A percentile compares a stretch with the other conserved stretches of the same genome.
Evolutionary conservation across 2,329 filamentous ascomycete genomes (phyloP).

Genomic region (Cercospora canescens): DNA sequence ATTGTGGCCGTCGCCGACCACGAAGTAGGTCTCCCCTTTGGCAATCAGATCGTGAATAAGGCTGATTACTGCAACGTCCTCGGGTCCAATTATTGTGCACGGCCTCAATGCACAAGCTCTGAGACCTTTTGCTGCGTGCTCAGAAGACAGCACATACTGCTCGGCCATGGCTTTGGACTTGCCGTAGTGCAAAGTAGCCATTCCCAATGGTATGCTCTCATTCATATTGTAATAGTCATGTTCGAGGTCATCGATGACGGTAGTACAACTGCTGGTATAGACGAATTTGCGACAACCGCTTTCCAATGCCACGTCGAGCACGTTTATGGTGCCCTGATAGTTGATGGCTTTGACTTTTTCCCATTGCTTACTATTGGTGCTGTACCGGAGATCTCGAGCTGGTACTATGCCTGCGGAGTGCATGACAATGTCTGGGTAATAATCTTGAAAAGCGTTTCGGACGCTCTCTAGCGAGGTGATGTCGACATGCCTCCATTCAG

Average conservation of each 20-base stretch:
- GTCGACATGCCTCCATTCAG: conserved; percentile 40
- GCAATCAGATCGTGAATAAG: conserved; percentile 72
- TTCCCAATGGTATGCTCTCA: conserved; percentile 72
- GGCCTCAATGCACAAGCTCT: conserved; percentile 71
- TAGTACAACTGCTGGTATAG: conserved; percentile 86
- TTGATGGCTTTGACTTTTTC: conserved; percentile 78
- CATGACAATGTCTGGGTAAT: conserved; percentile 79
- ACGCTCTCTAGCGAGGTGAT: conserved; percentile 41
- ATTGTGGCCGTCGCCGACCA: conserved; percentile 74
- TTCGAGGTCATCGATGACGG: conserved; percentile 75
- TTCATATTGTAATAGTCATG: conserved; percentile 80
- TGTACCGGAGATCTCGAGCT: conserved; percentile 41
- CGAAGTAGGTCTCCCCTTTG: conserved; percentile 69
- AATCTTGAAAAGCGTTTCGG: conserved; percentile 51
- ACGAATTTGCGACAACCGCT: conserved; percentile 77
- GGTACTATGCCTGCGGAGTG: conserved; percentile 70
- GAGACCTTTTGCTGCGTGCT: conserved; percentile 48
- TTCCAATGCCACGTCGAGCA: conserved; percentile 71
- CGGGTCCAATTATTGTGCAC: conserved; percentile 87
- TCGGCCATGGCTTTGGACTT: conserved; percentile 89
- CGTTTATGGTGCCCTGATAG: conserved; percentile 77
- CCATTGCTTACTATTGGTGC: conserved; percentile 40
- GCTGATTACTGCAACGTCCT: conserved; percentile 74
- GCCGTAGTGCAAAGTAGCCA: conserved; percentile 76
- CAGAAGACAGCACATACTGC: conserved; percentile 70